phyloP scores from a whole-genome alignment of 2,329 filamentous ascomycete genomes.

The Pezicula radicicola region DNA sequence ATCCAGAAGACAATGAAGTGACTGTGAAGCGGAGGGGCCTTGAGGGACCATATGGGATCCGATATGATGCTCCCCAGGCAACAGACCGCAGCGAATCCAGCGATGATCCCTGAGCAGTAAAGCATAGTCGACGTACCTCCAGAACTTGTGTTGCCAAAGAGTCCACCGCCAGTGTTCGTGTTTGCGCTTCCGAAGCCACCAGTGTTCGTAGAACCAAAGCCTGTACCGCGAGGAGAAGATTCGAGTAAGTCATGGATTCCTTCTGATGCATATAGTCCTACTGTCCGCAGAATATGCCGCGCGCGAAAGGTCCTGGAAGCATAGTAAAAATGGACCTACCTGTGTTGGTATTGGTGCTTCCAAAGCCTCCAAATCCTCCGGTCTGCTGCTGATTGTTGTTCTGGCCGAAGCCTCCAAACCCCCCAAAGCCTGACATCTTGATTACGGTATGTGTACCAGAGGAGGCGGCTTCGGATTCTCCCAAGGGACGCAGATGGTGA shows the following conservation, averaged over 20 bases:
- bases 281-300: conserved; percentile 10
- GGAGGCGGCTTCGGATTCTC: conserved; percentile 2
- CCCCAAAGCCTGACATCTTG: conserved; percentile 35
- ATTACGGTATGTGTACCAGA: conserved; percentile 7
- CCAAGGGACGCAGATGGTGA: conserved; percentile 8
- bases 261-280: conserved; percentile 12
- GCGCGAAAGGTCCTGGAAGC: conserved; percentile 5
- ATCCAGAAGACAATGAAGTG: too few species aligned
- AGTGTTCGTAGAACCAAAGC: conserved; percentile 38
- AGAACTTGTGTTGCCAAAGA: conserved; percentile 36
- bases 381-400: conserved; percentile 46
- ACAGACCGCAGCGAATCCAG: conserved; percentile 9
- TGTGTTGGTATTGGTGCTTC: conserved; percentile 28
- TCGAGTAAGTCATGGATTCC: conserved; percentile 30
- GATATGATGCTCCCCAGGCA: not conserved
- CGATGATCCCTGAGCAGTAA: conserved; percentile 18
- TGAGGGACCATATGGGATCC: not conserved
- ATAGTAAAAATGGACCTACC: conserved; percentile 27
- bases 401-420: conserved; percentile 58
- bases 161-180: conserved; percentile 32
- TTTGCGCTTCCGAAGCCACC: conserved; percentile 36
- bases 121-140: conserved; percentile 34
- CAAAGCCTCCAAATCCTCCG: conserved; percentile 55
- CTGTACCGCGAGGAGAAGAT: conserved; percentile 27
- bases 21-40: too few species aligned